Evolutionary conservation across 2,329 filamentous ascomycete genomes (phyloP).

Genomic region (Alternaria atra): DNA sequence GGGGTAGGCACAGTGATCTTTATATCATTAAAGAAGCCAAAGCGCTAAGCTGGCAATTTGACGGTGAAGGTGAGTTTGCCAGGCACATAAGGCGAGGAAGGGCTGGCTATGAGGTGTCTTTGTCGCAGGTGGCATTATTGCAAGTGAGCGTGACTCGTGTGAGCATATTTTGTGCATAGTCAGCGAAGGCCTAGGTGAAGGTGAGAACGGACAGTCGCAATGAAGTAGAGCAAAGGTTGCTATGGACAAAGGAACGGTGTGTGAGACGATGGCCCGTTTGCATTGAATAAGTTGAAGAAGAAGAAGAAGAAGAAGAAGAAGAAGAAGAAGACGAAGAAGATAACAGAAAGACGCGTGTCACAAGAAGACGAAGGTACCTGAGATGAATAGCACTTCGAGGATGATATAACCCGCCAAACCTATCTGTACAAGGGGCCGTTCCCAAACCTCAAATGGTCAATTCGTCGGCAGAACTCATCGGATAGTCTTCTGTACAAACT

Average conservation of each 20-base stretch:
- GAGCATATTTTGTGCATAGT: no score
- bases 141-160: no score
- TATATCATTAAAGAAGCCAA: background rate
- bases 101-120: background rate
- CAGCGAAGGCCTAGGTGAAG: background rate
- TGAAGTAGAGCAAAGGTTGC: background rate
- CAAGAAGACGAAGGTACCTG: no score
- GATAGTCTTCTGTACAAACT: constrained; percentile 86
- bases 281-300: no score
- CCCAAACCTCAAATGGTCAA: background rate
- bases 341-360: no score
- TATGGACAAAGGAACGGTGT: background rate
- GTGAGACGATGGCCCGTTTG: background rate
- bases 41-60: background rate
- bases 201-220: background rate
- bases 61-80: constrained; percentile 11
- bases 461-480: constrained; percentile 37
- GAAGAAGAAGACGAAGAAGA: no score
- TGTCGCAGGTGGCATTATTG: background rate
- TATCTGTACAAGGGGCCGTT: constrained; percentile 37
- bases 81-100: background rate
- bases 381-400: background rate
- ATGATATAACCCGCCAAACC: constrained; percentile 19
- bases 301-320: no score
- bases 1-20: background rate